Evolutionary conservation across 352 stramenopile genomes (phyloP).

Genomic region (Blastocystis hominis): DNA sequence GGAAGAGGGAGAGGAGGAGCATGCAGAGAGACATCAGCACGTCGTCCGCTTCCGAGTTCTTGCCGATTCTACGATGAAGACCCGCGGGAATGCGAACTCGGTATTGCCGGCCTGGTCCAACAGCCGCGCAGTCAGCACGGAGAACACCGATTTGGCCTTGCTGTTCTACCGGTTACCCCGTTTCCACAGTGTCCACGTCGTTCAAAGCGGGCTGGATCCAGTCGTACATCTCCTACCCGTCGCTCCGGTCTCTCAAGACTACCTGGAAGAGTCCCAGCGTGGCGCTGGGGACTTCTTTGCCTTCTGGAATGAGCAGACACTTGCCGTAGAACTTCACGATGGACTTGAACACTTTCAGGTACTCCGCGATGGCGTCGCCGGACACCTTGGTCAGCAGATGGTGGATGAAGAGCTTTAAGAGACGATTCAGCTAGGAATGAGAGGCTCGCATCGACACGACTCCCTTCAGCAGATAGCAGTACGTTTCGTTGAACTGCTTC

Average conservation of each 20-base stretch:
- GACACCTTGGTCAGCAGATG: background rate
- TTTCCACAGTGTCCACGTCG: background rate
- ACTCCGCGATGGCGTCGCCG: background rate
- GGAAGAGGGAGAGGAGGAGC: background rate
- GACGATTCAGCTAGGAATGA: background rate
- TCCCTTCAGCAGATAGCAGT: constrained; percentile 14
- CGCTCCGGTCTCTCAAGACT: no score
- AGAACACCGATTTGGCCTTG: background rate
- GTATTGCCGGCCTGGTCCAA: background rate
- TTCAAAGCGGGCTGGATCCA: background rate
- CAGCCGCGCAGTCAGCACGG: background rate
- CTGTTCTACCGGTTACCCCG: background rate
- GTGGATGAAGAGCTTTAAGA: background rate
- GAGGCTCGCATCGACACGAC: background rate
- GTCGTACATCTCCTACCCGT: background rate
- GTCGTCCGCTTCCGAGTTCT: constrained; percentile 7
- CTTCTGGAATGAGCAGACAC: constrained; percentile 3
- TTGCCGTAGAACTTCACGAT: constrained; percentile 2
- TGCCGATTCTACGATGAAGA: background rate
- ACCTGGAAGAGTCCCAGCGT: background rate
- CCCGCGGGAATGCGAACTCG: background rate
- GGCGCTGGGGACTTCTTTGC: background rate
- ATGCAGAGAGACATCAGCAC: background rate
- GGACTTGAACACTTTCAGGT: background rate
- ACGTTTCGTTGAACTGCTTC: constrained; percentile 46